Evolutionary conservation across 306 rosid genomes (phyloP), one percentile per base, ranked within the genome.

Genomic region (Casuarina equisetifolia): DNA sequence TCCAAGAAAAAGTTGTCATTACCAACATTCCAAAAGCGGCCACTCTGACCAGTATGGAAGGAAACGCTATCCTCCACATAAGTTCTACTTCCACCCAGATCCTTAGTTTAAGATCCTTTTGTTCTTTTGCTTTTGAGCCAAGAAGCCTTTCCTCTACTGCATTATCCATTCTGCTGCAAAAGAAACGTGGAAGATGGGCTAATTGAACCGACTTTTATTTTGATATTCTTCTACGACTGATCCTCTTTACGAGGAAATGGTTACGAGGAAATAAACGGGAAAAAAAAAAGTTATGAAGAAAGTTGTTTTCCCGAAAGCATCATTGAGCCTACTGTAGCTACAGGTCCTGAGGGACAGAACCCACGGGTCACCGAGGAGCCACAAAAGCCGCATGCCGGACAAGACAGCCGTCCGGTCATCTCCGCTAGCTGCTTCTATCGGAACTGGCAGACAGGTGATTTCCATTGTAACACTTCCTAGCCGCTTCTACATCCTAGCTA

Each of bases 1-100:
- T 3, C 93, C 93, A 44, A 89, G 44, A 58, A 86, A 89, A 0
- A 87, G 80, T 38, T 89, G 81, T 89, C 13, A 87, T 83, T 35
- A 86, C 85, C 32, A 62, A 59, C 72, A 89, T 62, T 3, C 93
- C 93, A 44, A 89, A 89, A n/a, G 89, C 59, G 0, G 89, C 74
- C 62, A 76, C 74, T 49, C 90, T 79, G 0, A 89, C 82, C 82
- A 85, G 81, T 9, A 89, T 85, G 9, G 86, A 88, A 2, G 93
- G 93, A 52, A 80, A 89, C 17, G 93, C 89, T n/a, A 89, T 88
- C 2, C 74, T 0, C 93, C 93, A 89, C 83, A 89, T 70, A 35
- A 52, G 2, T 69, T 85, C 76, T 54, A 72, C 72, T 70, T 89
- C 93, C 19, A 11, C 20, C 90, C 86, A 89, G 9, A 85, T 71